A percentile compares a stretch with the other conserved stretches of the same genome.
These are phyloP conservation scores for Pezicula radicicola DNA, from an alignment of 2,329 filamentous ascomycete genomes.

Conservation along the genomic window DNA sequence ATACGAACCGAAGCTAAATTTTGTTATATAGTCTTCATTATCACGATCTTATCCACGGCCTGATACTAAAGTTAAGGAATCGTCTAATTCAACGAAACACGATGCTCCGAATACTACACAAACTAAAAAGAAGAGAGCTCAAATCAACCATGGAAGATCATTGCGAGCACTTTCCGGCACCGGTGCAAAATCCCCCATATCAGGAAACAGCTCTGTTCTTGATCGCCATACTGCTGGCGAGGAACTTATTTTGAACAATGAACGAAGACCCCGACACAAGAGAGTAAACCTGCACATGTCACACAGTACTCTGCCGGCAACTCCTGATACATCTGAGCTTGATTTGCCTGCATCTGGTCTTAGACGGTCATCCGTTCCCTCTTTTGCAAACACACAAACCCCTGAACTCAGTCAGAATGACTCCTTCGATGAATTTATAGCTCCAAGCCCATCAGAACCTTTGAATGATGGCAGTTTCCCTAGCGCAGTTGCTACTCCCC, in stretches of 20 bases:
- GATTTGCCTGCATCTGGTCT: slow-evolving; percentile 24
- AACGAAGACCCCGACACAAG: slow-evolving; percentile 10
- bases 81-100: neutral
- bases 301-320: slow-evolving; percentile 41
- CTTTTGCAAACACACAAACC: slow-evolving; percentile 39
- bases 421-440: slow-evolving; percentile 21
- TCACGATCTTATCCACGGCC: too few species aligned
- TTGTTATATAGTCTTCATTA: too few species aligned
- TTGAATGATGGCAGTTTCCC: slow-evolving; percentile 50
- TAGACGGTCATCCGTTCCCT: slow-evolving; percentile 7
- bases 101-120: slow-evolving; percentile 9
- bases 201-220: slow-evolving; percentile 3
- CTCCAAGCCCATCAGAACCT: slow-evolving; percentile 13
- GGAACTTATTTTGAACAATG: neutral
- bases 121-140: slow-evolving; percentile 12
- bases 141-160: slow-evolving; percentile 10
- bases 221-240: slow-evolving; percentile 9
- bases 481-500: slow-evolving; percentile 68
- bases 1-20: too few species aligned
- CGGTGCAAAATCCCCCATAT: slow-evolving; percentile 16
- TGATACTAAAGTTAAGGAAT: neutral
- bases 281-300: slow-evolving; percentile 20
- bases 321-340: slow-evolving; percentile 56
- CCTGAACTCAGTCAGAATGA: slow-evolving; percentile 38
- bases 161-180: slow-evolving; percentile 8